Evolutionary conservation across 2,329 filamentous ascomycete genomes (phyloP).

Genomic region (Colletotrichum noveboracense): DNA sequence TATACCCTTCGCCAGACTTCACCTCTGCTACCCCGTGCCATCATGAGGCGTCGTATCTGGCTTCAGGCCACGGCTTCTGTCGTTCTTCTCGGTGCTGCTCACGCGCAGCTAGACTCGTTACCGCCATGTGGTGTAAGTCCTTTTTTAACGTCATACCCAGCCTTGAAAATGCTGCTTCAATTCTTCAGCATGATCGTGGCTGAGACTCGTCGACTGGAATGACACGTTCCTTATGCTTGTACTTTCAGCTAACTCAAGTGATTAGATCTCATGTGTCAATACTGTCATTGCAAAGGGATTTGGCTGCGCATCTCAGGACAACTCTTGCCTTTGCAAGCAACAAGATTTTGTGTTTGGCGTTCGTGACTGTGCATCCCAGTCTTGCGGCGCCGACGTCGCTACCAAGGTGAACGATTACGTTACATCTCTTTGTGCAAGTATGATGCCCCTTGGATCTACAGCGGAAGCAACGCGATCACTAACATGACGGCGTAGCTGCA

Average conservation of each 20-base stretch:
- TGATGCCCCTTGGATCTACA: slow-evolving; percentile 7
- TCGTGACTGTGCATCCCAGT: slow-evolving; percentile 41
- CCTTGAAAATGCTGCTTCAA: not conserved
- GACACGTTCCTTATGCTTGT: not conserved
- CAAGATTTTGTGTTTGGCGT: slow-evolving; percentile 39
- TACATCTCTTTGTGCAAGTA: slow-evolving; percentile 33
- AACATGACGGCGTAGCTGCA: not conserved
- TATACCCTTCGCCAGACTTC: not conserved
- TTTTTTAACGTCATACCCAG: not conserved
- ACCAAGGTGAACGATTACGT: slow-evolving; percentile 32
- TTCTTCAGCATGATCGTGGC: not conserved
- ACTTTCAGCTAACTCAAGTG: not conserved
- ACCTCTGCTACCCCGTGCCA: not conserved
- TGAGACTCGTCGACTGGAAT: not conserved
- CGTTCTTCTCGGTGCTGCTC: not conserved
- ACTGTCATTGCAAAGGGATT: slow-evolving; percentile 23
- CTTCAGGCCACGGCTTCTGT: not conserved
- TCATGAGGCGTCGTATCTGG: slow-evolving; percentile 3
- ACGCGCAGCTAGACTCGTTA: slow-evolving; percentile 14
- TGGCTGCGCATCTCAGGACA: slow-evolving; percentile 32
- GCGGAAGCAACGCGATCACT: not conserved
- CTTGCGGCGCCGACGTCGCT: slow-evolving; percentile 31
- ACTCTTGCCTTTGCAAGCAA: slow-evolving; percentile 45
- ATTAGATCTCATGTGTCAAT: slow-evolving; percentile 15
- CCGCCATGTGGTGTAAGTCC: slow-evolving; percentile 23